A percentile compares a stretch with the other conserved stretches of the same genome.
phyloP scores from a whole-genome alignment of 768 basidiomycete species.

The Russula sp. region DNA sequence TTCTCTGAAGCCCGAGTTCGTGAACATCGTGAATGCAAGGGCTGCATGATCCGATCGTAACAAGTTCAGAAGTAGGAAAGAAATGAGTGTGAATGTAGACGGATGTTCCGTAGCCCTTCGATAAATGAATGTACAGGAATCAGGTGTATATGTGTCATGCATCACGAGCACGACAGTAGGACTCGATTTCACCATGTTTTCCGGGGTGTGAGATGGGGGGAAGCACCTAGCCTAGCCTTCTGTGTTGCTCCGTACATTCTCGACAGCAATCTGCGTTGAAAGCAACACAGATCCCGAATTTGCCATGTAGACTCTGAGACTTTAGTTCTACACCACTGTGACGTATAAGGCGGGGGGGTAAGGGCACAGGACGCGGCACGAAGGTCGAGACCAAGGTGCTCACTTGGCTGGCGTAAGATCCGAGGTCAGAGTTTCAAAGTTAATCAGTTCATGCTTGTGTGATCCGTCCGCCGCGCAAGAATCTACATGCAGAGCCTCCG shows the following conservation, averaged over 20 bases:
- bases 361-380: neutral
- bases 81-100: neutral
- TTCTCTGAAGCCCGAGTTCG: constrained; percentile 95
- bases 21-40: constrained; percentile 79
- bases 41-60: constrained; percentile 23
- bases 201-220: neutral
- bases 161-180: neutral
- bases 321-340: neutral
- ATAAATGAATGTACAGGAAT: neutral
- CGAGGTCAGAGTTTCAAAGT: neutral
- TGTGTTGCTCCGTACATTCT: neutral
- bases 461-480: neutral
- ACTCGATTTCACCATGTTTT: neutral
- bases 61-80: neutral
- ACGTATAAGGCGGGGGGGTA: neutral
- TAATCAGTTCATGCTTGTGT: neutral
- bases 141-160: neutral
- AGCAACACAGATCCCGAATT: neutral
- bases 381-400: neutral
- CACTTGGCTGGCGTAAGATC: neutral
- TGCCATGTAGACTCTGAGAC: neutral
- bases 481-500: neutral
- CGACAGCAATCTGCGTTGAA: neutral
- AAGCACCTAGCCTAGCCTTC: neutral
- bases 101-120: neutral